Conservation (phyloP, 1,139 yeast genomes). For the Kodamaea suecica region DNA sequence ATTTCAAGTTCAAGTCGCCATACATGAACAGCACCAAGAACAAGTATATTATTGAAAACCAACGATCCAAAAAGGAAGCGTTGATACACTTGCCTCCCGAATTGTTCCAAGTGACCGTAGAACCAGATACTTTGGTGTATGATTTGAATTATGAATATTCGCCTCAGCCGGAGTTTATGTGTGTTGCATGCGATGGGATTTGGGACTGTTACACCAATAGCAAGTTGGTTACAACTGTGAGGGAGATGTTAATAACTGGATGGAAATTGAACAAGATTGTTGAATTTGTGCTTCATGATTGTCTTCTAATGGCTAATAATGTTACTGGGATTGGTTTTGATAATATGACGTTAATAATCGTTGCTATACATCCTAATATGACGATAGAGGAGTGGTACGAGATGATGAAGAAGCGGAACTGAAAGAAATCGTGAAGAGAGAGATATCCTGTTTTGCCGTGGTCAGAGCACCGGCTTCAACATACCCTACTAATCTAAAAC, state of each 20-base stretch:
- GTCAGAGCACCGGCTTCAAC: too few relatives aligned
- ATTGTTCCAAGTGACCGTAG: conserved; percentile 57
- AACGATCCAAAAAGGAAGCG: conserved; percentile 1
- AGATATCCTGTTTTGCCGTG: too few relatives aligned
- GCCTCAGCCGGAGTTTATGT: conserved; percentile 55
- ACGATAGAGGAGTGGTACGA: conserved; percentile 57
- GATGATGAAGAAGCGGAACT: conserved; percentile 46
- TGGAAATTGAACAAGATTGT: conserved; percentile 57
- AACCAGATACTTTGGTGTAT: conserved; percentile 65
- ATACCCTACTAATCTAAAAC: too few relatives aligned
- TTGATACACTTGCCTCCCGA: conserved; percentile 38
- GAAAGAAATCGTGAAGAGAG: too few relatives aligned
- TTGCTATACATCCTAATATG: conserved; percentile 51
- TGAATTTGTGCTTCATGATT: conserved; percentile 59
- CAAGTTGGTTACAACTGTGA: conserved; percentile 50
- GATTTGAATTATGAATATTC: conserved; percentile 27
- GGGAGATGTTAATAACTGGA: conserved; percentile 57
- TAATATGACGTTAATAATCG: conserved; percentile 69
- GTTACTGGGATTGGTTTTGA: conserved; percentile 78
- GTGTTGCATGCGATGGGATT: conserved; percentile 75
- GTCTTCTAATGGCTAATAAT: conserved; percentile 69
- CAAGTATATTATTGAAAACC: conserved; percentile 26
- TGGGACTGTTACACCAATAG: conserved; percentile 74
- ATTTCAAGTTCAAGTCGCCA: conserved; percentile 60
- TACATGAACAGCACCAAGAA: conserved; percentile 33